Evolutionary conservation across 73 alveolate species (phyloP).

Genomic region (Paramecium primaurelia): DNA sequence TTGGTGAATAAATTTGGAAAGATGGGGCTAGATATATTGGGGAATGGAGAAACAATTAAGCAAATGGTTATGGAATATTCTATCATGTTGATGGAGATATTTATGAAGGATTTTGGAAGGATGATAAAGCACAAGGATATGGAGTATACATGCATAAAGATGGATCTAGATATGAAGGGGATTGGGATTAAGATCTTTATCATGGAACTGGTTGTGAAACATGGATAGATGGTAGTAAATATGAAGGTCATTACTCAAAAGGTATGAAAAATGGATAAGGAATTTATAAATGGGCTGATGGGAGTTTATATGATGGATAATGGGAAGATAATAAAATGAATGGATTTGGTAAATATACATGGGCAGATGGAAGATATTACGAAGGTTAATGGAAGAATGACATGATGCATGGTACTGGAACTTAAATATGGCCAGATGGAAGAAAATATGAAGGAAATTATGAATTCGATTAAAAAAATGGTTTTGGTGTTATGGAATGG

Average conservation of each 20-base stretch:
- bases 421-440: conserved; percentile 75
- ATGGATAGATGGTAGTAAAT: conserved; percentile 70
- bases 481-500: conserved; percentile 65
- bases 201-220: conserved; percentile 66
- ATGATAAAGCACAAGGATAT: conserved; percentile 60
- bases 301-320: conserved; percentile 67
- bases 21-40: conserved; percentile 57
- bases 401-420: conserved; percentile 74
- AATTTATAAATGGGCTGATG: conserved; percentile 69
- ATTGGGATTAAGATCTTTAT: conserved; percentile 64
- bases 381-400: conserved; percentile 71
- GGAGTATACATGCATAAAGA: conserved; percentile 55
- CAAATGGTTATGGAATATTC: conserved; percentile 50
- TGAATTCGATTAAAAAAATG: conserved; percentile 69
- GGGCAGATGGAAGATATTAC: conserved; percentile 75
- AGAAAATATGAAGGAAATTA: conserved; percentile 81
- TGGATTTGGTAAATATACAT: conserved; percentile 71
- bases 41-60: conserved; percentile 39
- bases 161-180: conserved; percentile 61
- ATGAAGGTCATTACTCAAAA: conserved; percentile 63
- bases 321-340: conserved; percentile 70
- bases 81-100: conserved; percentile 52
- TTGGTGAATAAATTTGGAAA: conserved; percentile 56
- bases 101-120: conserved; percentile 62
- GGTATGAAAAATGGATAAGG: conserved; percentile 66